phyloP scores from a whole-genome alignment of 306 rosid species.

The Cicer judaicum region DNA sequence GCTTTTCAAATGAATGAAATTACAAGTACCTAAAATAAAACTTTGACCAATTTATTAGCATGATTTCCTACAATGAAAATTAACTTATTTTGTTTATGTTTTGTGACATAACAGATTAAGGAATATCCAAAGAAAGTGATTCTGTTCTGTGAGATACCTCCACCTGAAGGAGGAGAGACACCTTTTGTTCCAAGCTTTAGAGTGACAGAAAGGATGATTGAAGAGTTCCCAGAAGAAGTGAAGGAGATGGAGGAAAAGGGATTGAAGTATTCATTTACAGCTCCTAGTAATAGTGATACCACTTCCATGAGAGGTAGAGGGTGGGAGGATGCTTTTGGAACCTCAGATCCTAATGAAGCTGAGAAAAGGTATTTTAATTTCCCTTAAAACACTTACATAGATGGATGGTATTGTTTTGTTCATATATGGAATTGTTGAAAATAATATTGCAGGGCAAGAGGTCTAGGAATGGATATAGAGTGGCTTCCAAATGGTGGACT shows the following conservation, averaged over 20 bases:
- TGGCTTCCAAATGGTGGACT: conserved; percentile 70
- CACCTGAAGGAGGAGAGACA: conserved; percentile 87
- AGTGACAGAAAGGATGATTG: conserved; percentile 67
- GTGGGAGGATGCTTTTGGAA: conserved; percentile 75
- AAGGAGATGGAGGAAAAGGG: conserved; percentile 65
- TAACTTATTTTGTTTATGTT: no score
- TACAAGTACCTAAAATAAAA: neutral
- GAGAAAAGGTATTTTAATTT: conserved; percentile 57
- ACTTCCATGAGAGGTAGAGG: conserved; percentile 90
- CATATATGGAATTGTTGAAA: neutral
- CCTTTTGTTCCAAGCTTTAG: conserved; percentile 83
- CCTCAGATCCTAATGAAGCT: conserved; percentile 68
- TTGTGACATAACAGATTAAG: conserved; percentile 51
- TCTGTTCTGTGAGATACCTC: conserved; percentile 79
- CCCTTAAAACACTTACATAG: neutral
- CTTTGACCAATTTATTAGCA: conserved; percentile 20
- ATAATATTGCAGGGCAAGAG: conserved; percentile 55
- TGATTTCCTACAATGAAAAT: neutral
- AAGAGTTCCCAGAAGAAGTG: conserved; percentile 77
- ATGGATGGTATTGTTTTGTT: no score
- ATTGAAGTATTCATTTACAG: conserved; percentile 69
- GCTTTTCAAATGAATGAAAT: neutral
- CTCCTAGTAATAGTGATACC: conserved; percentile 57
- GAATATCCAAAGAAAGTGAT: conserved; percentile 67
- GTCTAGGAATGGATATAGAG: conserved; percentile 78